Evolutionary conservation across 495 filamentous ascomycete genomes (phyloP), one percentile per base, ranked within the genome.

Genomic region (Opeltia flavorubescens): DNA sequence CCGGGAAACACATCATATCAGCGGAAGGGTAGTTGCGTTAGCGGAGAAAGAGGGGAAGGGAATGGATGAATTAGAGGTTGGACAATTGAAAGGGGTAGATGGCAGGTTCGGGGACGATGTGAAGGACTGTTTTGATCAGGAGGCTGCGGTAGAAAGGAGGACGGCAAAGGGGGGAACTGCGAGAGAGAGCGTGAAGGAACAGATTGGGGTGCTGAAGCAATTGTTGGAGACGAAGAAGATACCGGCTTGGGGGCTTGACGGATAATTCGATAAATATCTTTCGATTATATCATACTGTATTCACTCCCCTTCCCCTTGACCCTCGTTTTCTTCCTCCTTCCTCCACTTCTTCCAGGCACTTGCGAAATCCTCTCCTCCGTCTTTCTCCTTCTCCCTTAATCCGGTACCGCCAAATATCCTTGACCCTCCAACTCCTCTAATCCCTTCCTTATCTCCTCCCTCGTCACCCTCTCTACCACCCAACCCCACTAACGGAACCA

Each of bases 1-100:
- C 61, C 68, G 70, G 35, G 83, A 94, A 68, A 85, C 86, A 1
- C 87, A 94, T 68, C 87, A 94, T 64, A 88, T 94, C 60, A 83
- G 81, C 3, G 89, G 89, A 9, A 77, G 75, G 33, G 75, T 85
- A 7, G 89, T 95, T 12, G 78, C 79, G 30, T 64, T 84, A 25
- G 80, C 79, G 0, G 88, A 94, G 68, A 65, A 82, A 54, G 68
- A 71, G 31, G 71, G 69, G 23, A 68, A 75, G 3, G 74, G 81
- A 40, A 95, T 94, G 78, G 81, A 93, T 60, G 71, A 81, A 55
- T 69, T 95, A 7, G 71, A 71, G 0, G 68, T 81, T 30, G 70
- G 79, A 57, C 77, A 84, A 58, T 67, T 94, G 43, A 69, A 84
- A 70, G 63, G 63, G n/a, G 67, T 95, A 9, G 84, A 93, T 51